These are phyloP conservation scores for Cyclotella atomus DNA, from an alignment of 108 stramenopile genomes.

Conservation along the genomic window DNA sequence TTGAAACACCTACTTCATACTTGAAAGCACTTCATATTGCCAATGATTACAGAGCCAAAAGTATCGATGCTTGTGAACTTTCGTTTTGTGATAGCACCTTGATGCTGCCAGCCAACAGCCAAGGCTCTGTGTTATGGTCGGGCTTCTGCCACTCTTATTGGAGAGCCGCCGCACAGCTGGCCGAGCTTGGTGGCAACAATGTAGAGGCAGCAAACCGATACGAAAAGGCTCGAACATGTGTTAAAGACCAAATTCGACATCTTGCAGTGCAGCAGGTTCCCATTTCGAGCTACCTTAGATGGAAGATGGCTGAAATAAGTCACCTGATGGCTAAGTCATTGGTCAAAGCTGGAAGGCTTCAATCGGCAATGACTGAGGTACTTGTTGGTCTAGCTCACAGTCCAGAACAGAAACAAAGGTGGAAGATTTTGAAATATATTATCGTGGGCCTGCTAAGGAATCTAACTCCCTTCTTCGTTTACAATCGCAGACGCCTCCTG, in stretches of 20 bases:
- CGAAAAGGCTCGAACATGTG: neutral
- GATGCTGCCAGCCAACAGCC: no score
- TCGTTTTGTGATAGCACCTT: neutral
- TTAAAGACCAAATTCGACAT: neutral
- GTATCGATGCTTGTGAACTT: neutral
- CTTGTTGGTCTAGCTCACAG: slow-evolving; percentile 6
- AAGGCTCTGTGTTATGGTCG: no score
- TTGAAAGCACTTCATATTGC: neutral
- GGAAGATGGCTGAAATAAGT: slow-evolving; percentile 14
- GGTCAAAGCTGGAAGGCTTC: slow-evolving; percentile 1
- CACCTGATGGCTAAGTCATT: slow-evolving; percentile 5
- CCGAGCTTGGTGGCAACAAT: neutral
- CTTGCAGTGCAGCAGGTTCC: neutral
- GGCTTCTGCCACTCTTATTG: neutral
- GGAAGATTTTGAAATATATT: no score
- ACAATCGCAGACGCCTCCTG: neutral
- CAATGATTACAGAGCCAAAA: neutral
- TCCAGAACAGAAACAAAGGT: slow-evolving; percentile 4
- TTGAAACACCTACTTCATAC: neutral
- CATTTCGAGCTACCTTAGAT: slow-evolving; percentile 6
- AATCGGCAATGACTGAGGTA: slow-evolving; percentile 11
- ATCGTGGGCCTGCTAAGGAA: no score
- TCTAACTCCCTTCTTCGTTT: no score
- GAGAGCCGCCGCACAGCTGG: neutral
- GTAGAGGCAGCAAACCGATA: neutral